phyloP scores from a whole-genome alignment of 225 moss, liverwort and hornwort species.

The Asterella californica region DNA sequence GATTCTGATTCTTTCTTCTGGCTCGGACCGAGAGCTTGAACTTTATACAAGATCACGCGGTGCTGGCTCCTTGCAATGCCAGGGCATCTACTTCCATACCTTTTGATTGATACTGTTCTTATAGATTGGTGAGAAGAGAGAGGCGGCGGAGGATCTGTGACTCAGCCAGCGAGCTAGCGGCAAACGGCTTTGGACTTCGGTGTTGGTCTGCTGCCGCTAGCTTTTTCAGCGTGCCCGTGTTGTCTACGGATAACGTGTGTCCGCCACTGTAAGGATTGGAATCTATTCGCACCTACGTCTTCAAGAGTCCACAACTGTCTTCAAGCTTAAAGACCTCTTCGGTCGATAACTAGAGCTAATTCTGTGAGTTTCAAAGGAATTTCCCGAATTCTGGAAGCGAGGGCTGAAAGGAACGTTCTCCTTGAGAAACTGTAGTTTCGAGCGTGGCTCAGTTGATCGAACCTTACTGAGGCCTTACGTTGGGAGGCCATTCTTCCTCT shows the following conservation, averaged over 20 bases:
- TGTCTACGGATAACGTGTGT: constrained; percentile 5
- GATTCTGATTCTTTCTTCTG: constrained; percentile 10
- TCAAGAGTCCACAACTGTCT: background rate
- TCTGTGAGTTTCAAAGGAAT: background rate
- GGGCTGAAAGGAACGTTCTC: background rate
- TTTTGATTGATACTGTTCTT: background rate
- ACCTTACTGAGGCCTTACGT: background rate
- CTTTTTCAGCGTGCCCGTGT: background rate
- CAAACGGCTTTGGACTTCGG: background rate
- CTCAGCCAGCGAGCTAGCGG: background rate
- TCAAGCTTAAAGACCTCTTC: background rate
- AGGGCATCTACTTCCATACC: no score
- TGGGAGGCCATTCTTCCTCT: background rate
- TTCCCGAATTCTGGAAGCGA: no score
- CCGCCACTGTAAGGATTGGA: background rate
- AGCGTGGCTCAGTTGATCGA: background rate
- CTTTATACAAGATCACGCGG: background rate
- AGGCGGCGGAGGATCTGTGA: constrained; percentile 13
- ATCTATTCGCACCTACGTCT: background rate
- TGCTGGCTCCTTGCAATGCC: background rate
- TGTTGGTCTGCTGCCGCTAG: background rate
- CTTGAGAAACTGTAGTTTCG: background rate
- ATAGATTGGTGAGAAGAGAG: background rate
- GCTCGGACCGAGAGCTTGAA: background rate
- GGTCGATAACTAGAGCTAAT: background rate